Base-by-base conservation (phyloP, 1,284 basidiomycete genomes). In the Pascua sp. region DNA sequence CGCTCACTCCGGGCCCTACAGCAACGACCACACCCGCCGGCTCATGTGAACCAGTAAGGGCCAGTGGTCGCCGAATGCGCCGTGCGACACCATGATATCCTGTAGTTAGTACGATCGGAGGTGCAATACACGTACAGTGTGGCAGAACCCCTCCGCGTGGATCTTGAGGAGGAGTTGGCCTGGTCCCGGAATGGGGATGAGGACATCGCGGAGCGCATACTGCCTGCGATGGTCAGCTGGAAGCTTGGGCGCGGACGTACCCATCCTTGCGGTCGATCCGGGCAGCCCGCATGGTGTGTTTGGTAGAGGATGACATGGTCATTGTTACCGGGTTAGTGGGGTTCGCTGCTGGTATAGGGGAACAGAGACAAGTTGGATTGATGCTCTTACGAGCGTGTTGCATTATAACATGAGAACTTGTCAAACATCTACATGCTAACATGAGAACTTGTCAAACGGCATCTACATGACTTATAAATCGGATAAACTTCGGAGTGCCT, bases 11-110 rank as follows among this genome's bases (percentile, higher is more conserved):
- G 13, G 59, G 45, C 1, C 63, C 66, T 1, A 67, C 39, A 12
- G 56, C 56, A 1, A 63, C 62, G 2, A 69, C 57, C 7, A 58
- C 62, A 7, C 68, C 68, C 8, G 66, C 59, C 15, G 68, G 66
- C 47, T 69, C 68, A 39, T 69, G 68, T 1, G 60, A 59, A 5
- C 66, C 68, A 2, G 63, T 57, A 9, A 67, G 16, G 67, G 67
- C 17, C 42, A 48, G 44, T 50, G 54, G 47, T 56, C 55, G 38
- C 51, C 51, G 40, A 49, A 48, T 18, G 17, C 18, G 4, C 40
- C 40, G 13, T 16, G 32, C 47, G 47, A 15, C 10, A 15, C n/a
- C n/a, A 48, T 24, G n/a, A 46, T 49, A 39, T 40, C 47, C 47
- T 49, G 47, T 10, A 12, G 13, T 38, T n/a, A 10, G 15, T 11